Conservation (phyloP, 352 stramenopile genomes). For the Phytophthora megakarya region DNA sequence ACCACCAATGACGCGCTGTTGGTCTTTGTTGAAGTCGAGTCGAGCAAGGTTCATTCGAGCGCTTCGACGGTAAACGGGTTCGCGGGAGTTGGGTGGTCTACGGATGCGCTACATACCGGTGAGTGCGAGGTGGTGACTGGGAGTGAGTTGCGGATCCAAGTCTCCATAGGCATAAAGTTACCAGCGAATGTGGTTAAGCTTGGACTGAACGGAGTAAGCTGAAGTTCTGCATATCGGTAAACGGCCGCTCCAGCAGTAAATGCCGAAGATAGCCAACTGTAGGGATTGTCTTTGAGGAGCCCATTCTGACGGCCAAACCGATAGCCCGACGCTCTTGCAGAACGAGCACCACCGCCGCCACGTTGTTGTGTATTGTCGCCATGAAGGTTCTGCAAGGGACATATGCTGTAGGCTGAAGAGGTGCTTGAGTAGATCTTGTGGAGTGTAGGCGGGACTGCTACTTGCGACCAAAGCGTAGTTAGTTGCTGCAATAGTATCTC, state of each 20-base stretch:
- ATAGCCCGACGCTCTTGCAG: background rate
- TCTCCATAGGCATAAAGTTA: background rate
- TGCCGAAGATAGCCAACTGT: constrained; percentile 2
- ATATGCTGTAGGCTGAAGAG: background rate
- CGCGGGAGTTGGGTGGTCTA: background rate
- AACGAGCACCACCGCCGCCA: background rate
- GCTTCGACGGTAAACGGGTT: background rate
- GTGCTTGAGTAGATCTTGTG: background rate
- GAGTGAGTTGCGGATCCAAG: background rate
- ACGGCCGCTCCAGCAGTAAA: constrained; percentile 8
- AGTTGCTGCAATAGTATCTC: too few relatives aligned
- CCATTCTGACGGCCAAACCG: background rate
- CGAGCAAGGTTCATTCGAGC: background rate
- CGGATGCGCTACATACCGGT: background rate
- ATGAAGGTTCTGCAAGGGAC: constrained; percentile 2
- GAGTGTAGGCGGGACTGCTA: background rate
- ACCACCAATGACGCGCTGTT: constrained; percentile 17
- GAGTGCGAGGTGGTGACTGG: background rate
- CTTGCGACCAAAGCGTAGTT: background rate
- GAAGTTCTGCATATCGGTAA: background rate
- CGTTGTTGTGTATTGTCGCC: background rate
- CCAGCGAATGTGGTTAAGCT: constrained; percentile 16
- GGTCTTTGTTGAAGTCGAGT: constrained; percentile 4
- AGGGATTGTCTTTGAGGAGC: background rate
- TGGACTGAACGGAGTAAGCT: constrained; percentile 1